A percentile compares a stretch with the other conserved stretches of the same genome.
These are phyloP conservation scores for Boletus barrowsii DNA, from an alignment of 768 basidiomycete species.

Conservation along the genomic window DNA sequence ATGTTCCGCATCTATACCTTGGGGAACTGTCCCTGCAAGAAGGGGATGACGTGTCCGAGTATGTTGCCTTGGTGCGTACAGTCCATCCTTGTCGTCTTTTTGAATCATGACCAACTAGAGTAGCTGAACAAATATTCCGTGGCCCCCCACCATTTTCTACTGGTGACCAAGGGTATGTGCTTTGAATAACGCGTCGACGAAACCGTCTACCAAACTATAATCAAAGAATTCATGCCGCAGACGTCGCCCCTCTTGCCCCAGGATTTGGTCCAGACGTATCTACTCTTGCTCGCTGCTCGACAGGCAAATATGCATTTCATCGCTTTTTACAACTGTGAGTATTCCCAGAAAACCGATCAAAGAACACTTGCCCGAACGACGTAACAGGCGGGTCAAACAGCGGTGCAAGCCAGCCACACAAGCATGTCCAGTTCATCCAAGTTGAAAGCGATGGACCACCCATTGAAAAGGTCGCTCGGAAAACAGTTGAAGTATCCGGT, in stretches of 20 bases:
- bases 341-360: neutral
- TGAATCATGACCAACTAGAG: slow-evolving; percentile 1
- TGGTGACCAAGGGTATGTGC: slow-evolving; percentile 76
- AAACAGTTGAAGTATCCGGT: slow-evolving; percentile 47
- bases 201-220: neutral
- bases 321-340: slow-evolving; percentile 88
- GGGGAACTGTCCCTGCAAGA: slow-evolving; percentile 62
- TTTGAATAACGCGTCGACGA: neutral
- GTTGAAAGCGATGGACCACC: slow-evolving; percentile 65
- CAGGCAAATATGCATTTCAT: slow-evolving; percentile 59
- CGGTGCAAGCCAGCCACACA: slow-evolving; percentile 88
- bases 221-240: slow-evolving; percentile 71
- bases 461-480: slow-evolving; percentile 65
- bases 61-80: slow-evolving; percentile 65
- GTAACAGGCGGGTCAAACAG: slow-evolving; percentile 65
- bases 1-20: slow-evolving; percentile 68
- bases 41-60: slow-evolving; percentile 50
- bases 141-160: slow-evolving; percentile 80
- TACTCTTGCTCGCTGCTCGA: slow-evolving; percentile 66
- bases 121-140: slow-evolving; percentile 89
- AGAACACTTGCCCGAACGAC: neutral
- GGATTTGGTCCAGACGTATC: slow-evolving; percentile 76
- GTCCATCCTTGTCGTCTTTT: neutral
- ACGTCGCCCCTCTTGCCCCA: slow-evolving; percentile 73
- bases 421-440: slow-evolving; percentile 87